Base-by-base conservation (phyloP, 208 protist genomes). In the Wallacemonas sp. region DNA sequence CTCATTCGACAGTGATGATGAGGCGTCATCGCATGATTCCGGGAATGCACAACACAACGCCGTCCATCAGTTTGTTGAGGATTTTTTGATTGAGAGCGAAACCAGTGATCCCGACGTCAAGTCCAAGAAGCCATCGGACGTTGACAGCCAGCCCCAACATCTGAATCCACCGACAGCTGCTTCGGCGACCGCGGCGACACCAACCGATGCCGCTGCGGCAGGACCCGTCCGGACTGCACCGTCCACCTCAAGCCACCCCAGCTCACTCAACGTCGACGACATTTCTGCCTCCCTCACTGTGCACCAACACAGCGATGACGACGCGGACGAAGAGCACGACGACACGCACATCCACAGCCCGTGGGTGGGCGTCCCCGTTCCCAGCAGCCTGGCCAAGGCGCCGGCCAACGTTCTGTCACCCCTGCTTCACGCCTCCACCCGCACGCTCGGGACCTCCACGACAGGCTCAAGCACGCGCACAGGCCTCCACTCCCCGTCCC, bases 21-120 rank as follows among this genome's bases (percentile, higher is more conserved):
- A 44, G 17, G 43, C n/a, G 1, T 17, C 17, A 23, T 65, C 36
- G 9, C 16, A 36, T n/a, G 27, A 41, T 14, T 58, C 32, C 2
- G 5, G 38, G 30, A 2, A 30, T 8, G 52, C 14, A 16, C 52
- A 58, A 27, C 4, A 24, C 4, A 30, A 34, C 4, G 52, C 23
- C 29, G 32, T 58, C 16, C 52, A 30, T 12, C 43, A 48, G 43
- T 48, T 23, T 26, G 17, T 65, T 21, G 41, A 65, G 60, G 60
- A 65, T 16, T 65, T 65, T 26, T 21, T 58, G n/a, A 19, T 58
- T 19, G 52, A 58, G 32, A 58, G 52, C 52, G 52, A 58, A 8
- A 41, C 14, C 36, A 41, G n/a, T n/a, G n/a, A n/a, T n/a, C n/a
- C n/a, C n/a, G n/a, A n/a, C n/a, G n/a, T n/a, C n/a, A n/a, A n/a